A percentile compares a stretch with the other conserved stretches of the same genome.
phyloP scores from a whole-genome alignment of 805 yeast genomes.

The Komagataella populi region DNA sequence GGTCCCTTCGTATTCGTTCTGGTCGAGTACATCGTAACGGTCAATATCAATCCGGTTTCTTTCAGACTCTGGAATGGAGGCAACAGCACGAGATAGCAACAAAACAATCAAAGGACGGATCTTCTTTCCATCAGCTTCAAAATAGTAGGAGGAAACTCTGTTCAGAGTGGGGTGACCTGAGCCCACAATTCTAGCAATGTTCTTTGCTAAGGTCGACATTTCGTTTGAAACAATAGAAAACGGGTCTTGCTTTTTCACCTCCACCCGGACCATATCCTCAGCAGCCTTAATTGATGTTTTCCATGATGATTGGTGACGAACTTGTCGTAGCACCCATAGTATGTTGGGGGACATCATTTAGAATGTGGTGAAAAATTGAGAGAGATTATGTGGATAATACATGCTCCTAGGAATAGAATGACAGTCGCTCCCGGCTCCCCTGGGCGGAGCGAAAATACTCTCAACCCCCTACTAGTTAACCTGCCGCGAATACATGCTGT shows the following conservation, averaged over 20 bases:
- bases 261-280: conserved; percentile 60
- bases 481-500: not conserved
- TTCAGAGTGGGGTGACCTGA: conserved; percentile 90
- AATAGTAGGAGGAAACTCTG: conserved; percentile 87
- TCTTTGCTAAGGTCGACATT: conserved; percentile 79
- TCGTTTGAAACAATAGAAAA: conserved; percentile 84
- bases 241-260: conserved; percentile 56
- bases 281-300: conserved; percentile 58
- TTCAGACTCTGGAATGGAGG: conserved; percentile 55
- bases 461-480: not conserved
- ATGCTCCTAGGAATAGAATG: not conserved
- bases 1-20: conserved; percentile 46
- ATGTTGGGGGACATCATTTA: not conserved
- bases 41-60: conserved; percentile 56
- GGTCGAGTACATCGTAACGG: conserved; percentile 49
- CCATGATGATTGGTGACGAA: conserved; percentile 16
- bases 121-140: conserved; percentile 93
- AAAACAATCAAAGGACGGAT: conserved; percentile 86
- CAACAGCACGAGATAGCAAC: conserved; percentile 67
- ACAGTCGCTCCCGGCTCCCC: not conserved
- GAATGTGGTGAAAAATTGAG: not conserved
- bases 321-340: not conserved
- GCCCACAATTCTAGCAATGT: conserved; percentile 78
- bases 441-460: not conserved
- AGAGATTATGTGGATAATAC: not conserved